Conservation (phyloP, 805 yeast species). For the Ogataea parapolymorpha region DNA sequence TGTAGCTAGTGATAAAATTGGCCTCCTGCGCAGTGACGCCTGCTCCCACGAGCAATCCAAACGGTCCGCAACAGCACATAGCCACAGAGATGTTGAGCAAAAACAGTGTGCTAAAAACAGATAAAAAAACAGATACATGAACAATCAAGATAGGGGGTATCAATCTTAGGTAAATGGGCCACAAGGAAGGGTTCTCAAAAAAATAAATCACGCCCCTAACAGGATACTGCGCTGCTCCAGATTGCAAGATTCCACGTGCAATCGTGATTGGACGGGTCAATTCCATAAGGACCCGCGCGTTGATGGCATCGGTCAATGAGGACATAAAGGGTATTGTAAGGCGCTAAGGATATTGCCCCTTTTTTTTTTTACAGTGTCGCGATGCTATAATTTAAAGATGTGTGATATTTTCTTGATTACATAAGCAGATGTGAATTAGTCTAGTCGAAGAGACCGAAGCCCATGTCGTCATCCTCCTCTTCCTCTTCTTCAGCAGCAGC, state of each 20-base stretch:
- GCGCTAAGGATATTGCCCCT: conserved; percentile 11
- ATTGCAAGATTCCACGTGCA: conserved; percentile 13
- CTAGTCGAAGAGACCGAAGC: conserved; percentile 97
- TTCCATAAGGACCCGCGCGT: conserved; percentile 21
- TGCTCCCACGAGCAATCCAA: conserved; percentile 26
- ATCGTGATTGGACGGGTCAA: conserved; percentile 22
- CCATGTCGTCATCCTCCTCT: conserved; percentile 58
- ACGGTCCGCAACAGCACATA: conserved; percentile 25
- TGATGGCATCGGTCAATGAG: conserved; percentile 12
- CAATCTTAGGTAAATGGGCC: conserved; percentile 27
- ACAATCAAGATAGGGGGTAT: conserved; percentile 24
- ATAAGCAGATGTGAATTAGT: conserved; percentile 18
- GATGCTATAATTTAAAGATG: neutral
- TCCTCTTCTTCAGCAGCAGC: conserved; percentile 49
- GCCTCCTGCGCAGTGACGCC: conserved; percentile 28
- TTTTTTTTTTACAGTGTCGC: conserved; percentile 1
- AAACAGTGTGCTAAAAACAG: conserved; percentile 20
- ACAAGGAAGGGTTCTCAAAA: conserved; percentile 22
- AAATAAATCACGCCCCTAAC: conserved; percentile 27
- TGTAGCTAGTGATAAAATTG: conserved; percentile 21
- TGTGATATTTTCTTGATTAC: conserved; percentile 3
- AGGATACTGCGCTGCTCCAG: conserved; percentile 22
- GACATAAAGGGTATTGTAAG: conserved; percentile 5
- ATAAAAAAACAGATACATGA: conserved; percentile 18
- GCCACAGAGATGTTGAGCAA: conserved; percentile 25